A percentile compares a stretch with the other conserved stretches of the same genome.
Evolutionary conservation across 208 protist genomes (phyloP).

Genomic region (Balamuthia mandrillaris): DNA sequence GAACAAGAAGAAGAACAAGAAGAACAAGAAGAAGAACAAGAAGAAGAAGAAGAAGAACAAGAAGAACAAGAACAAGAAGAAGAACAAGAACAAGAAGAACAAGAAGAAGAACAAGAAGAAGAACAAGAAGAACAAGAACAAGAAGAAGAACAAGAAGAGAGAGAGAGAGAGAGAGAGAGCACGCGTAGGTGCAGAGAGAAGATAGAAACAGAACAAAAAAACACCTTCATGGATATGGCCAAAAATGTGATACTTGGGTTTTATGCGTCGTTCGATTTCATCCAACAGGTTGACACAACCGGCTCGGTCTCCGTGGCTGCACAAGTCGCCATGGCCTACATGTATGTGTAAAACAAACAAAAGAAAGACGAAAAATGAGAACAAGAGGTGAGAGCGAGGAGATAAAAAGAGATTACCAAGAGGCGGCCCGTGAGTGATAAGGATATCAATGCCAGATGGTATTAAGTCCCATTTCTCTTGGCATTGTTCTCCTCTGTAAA

Average conservation of each 20-base stretch:
- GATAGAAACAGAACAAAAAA: background rate
- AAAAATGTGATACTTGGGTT: conserved; percentile 48
- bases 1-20: too few relatives aligned
- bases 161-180: too few relatives aligned
- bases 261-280: conserved; percentile 9
- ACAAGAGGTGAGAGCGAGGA: too few relatives aligned
- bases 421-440: conserved; percentile 54
- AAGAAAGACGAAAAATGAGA: background rate
- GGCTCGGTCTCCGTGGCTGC: background rate
- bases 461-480: conserved; percentile 37
- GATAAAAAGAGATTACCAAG: background rate
- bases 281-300: conserved; percentile 51
- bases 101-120: background rate
- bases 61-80: too few relatives aligned
- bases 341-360: background rate
- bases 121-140: background rate
- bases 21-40: too few relatives aligned
- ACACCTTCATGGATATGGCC: conserved; percentile 40
- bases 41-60: too few relatives aligned
- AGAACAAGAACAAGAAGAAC: too few relatives aligned
- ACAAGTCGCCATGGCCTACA: conserved; percentile 45
- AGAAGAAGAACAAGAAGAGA: too few relatives aligned
- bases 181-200: too few relatives aligned
- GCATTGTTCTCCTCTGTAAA: background rate
- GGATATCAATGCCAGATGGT: conserved; percentile 37